Base-by-base conservation (phyloP, 2,329 filamentous ascomycete species). In the Grosmannia serpens region DNA sequence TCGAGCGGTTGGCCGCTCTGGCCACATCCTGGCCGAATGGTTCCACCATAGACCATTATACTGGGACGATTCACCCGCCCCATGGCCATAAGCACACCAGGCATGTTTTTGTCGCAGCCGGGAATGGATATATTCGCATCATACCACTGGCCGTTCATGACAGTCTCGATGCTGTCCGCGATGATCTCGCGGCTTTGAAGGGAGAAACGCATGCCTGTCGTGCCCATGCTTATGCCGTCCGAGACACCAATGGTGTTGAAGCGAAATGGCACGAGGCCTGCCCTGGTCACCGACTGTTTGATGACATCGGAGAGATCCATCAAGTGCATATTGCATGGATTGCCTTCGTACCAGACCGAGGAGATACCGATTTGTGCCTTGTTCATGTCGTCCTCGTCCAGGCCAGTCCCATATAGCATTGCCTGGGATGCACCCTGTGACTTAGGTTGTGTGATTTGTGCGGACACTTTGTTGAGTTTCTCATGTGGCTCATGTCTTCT, bases 71-170 rank as follows among this genome's bases (percentile, higher is more conserved):
- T 97, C 64, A 96, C 85, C 65, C 94, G 84, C 44, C 91, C 92
- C 89, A 96, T 96, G 59, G 91, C 94, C 68, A 94, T 94, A 67
- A 91, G 76, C 15, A 94, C 89, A 72, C 89, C 89, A 1, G 91
- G 91, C 94, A 99, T 97, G 77, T 99, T 99, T 84, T 99, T 99
- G 81, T 99, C 94, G 74, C 94, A 99, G 54, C 94, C 94, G 17
- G 94, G 94, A 67, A 99, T 88, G 57, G 90, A 95, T 70, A 99
- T 88, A 74, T 97, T 97, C 65, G 85, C 92, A 73, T 99, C 94
- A 71, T 99, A 97, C 91, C 91, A 97, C 75, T 99, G 94, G 20
- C 91, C 94, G 65, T 91, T 87, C 91, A 97, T 99, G 67, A 99
- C 94, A 6, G 94, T 97, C 81, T 99, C 94, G 68, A 99, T 95